Evolutionary conservation across 2,329 filamentous ascomycete genomes (phyloP).

Genomic region (Stylonectria norvegica): DNA sequence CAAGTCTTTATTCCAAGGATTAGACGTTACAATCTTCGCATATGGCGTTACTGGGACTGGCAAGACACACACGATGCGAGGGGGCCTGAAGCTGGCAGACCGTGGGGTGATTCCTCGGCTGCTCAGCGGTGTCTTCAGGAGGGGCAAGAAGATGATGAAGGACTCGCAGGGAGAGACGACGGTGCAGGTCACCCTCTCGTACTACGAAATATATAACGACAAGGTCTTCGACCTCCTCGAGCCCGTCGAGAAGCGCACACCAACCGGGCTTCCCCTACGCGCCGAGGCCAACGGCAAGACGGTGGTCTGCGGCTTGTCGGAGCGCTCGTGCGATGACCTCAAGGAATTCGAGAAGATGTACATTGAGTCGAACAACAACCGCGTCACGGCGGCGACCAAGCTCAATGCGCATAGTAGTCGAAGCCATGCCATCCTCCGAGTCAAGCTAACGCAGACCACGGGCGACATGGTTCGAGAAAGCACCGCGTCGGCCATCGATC

Average conservation of each 20-base stretch:
- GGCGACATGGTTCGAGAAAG: constrained; percentile 68
- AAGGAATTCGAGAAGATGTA: constrained; percentile 90
- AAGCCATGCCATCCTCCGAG: constrained; percentile 85
- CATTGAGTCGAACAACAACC: constrained; percentile 86
- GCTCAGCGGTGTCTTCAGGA: constrained; percentile 79
- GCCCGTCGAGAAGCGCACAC: constrained; percentile 78
- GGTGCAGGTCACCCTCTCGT: constrained; percentile 75
- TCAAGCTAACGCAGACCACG: constrained; percentile 78
- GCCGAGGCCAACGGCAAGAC: constrained; percentile 87
- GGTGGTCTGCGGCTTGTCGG: constrained; percentile 79
- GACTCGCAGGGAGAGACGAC: constrained; percentile 67
- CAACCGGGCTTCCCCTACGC: constrained; percentile 74
- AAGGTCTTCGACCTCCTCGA: constrained; percentile 91
- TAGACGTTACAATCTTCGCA: constrained; percentile 85
- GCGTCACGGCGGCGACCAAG: constrained; percentile 86
- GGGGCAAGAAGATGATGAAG: constrained; percentile 80
- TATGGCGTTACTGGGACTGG: constrained; percentile 92
- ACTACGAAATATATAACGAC: constrained; percentile 97
- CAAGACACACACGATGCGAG: constrained; percentile 95
- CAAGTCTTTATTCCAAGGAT: constrained; percentile 86
- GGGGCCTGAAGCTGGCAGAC: constrained; percentile 80
- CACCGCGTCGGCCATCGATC: constrained; percentile 88
- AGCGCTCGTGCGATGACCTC: constrained; percentile 75
- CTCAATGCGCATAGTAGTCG: constrained; percentile 87
- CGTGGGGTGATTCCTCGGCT: constrained; percentile 84